These are phyloP conservation scores for Penicillium malachiteum DNA, from an alignment of 495 filamentous ascomycete genomes.

Conservation along the genomic window DNA sequence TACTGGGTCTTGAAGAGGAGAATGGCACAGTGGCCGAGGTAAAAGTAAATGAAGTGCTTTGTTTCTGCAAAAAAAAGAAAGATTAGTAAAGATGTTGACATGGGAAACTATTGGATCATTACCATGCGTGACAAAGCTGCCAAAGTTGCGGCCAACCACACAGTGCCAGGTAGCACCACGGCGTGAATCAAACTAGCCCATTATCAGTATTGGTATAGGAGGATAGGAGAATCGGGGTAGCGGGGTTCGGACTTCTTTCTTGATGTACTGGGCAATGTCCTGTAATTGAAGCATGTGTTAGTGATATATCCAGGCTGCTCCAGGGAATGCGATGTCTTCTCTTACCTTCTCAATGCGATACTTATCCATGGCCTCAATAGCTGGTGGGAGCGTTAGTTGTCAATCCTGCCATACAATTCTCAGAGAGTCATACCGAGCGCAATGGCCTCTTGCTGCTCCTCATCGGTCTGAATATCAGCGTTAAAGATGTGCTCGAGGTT, in stretches of 20 bases:
- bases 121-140: slow-evolving; percentile 99
- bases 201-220: slow-evolving; percentile 25
- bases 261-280: slow-evolving; percentile 97
- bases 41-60: slow-evolving; percentile 99
- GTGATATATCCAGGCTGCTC: slow-evolving; percentile 3
- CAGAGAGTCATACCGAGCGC: slow-evolving; percentile 72
- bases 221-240: slow-evolving; percentile 1
- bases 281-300: slow-evolving; percentile 31
- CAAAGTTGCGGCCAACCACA: slow-evolving; percentile 97
- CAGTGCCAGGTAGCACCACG: slow-evolving; percentile 98
- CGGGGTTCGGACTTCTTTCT: slow-evolving; percentile 74
- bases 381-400: slow-evolving; percentile 46
- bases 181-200: slow-evolving; percentile 74
- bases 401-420: slow-evolving; percentile 1
- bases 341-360: slow-evolving; percentile 89
- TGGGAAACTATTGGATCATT: slow-evolving; percentile 20
- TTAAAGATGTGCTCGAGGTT: slow-evolving; percentile 12
- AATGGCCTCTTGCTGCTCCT: slow-evolving; percentile 93
- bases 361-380: slow-evolving; percentile 90
- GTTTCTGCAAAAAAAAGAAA: slow-evolving; percentile 62
- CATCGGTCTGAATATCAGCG: slow-evolving; percentile 66
- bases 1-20: slow-evolving; percentile 99
- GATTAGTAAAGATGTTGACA: slow-evolving; percentile 11
- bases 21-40: slow-evolving; percentile 96
- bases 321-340: neutral